phyloP scores from a whole-genome alignment of 805 yeast species.

The Kodamaea sagamina region DNA sequence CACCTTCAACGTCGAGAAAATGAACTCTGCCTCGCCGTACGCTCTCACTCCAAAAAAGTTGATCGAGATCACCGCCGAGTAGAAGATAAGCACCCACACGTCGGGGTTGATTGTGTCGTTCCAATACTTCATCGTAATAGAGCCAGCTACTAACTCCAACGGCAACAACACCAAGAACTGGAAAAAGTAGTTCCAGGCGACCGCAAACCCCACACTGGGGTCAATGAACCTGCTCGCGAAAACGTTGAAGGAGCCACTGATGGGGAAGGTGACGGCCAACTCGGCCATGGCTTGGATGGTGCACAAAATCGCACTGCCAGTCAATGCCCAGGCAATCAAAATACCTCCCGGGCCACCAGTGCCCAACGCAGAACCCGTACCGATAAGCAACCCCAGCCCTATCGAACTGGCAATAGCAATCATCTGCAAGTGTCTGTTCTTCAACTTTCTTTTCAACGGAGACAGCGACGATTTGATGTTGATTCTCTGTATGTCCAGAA shows the following conservation, averaged over 20 bases:
- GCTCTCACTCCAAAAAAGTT: conserved; percentile 55
- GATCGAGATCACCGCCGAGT: conserved; percentile 46
- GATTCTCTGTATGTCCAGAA: conserved; percentile 43
- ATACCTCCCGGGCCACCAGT: conserved; percentile 36
- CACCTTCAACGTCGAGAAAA: conserved; percentile 49
- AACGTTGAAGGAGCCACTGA: conserved; percentile 54
- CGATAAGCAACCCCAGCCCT: conserved; percentile 59
- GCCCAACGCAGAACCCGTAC: conserved; percentile 45
- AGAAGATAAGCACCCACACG: conserved; percentile 62
- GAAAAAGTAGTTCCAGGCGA: conserved; percentile 54
- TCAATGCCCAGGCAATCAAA: conserved; percentile 30
- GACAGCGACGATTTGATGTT: conserved; percentile 42
- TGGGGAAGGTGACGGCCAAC: conserved; percentile 53
- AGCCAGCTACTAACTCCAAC: conserved; percentile 59
- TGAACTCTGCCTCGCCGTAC: conserved; percentile 60
- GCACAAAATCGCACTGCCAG: conserved; percentile 26
- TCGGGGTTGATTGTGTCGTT: conserved; percentile 52
- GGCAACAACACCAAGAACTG: conserved; percentile 61
- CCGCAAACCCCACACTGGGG: conserved; percentile 57
- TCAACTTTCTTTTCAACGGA: conserved; percentile 46
- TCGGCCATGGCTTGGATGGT: conserved; percentile 49
- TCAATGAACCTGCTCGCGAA: conserved; percentile 54
- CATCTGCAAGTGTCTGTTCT: conserved; percentile 57
- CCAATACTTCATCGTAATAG: conserved; percentile 62
- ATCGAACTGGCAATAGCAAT: conserved; percentile 72